Base-by-base conservation (phyloP, 306 rosid genomes). In the Cucumis cinereus region DNA sequence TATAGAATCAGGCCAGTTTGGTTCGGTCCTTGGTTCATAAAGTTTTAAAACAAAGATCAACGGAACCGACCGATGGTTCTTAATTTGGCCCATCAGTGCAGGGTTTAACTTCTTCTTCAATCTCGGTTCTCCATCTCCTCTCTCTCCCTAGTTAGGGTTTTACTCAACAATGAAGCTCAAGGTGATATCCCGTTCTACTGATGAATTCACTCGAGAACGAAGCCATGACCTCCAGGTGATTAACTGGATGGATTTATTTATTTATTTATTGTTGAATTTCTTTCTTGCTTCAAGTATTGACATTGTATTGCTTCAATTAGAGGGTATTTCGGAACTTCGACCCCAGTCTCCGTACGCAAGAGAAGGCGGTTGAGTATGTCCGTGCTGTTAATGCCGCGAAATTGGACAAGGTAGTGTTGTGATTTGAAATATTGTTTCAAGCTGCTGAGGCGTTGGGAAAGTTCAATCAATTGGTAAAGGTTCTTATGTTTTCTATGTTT, bases 351-450 rank as follows among this genome's bases (percentile, higher is more conserved):
- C 92, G 96, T 52, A 78, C 92, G 75, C 96, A 86, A 74, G 99
- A 92, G 86, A 94, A 92, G 76, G 99, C 96, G 14, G 85, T 87
- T 24, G 99, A 94, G 81, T 94, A 94, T 77, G 92, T 86, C 1
- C 97, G 99, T 0, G 99, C 97, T 81, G 67, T 89, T 36, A 94
- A 92, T 73, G 96, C 99, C 19, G 97, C 93, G 35, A 94, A 94
- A 78, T 81, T 92, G 81, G 99, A 94, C 0, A 92, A 88, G 96
- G 99, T 88, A 16, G 41, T 52, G 66, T 54, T 55, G 23, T 17
- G 57, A 75, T 62, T 43, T 38, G 14, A 15, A 62, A 36, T 22
- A 10, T 0, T 63, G 13, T 5, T 41, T 59, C 56, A 15, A 8
- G 60, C 4, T 10, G 56, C 14, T 19, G 23, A 20, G 38, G 63